Evolutionary conservation across 345 rosid species (phyloP), one percentile per base, ranked within the genome.

Genomic region (Ceriops tagal): DNA sequence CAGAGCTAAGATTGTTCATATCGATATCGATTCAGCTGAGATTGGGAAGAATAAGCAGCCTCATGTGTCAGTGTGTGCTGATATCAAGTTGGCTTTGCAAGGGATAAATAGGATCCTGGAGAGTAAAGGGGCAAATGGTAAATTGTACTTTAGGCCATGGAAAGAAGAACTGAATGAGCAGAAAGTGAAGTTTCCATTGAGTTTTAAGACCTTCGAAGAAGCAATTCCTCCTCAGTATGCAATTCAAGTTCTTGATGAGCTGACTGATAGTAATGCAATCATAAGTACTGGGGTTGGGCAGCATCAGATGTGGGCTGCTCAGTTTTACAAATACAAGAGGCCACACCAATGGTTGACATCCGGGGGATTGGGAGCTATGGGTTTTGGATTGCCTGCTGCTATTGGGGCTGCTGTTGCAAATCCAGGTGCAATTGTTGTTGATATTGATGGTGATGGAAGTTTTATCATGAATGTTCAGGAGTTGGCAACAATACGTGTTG

Each of bases 251-350:
- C 98, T 96, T 27, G 96, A 90, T 69, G 98, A 92, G 76, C 73
- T 96, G 72, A 92, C 99, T 0, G 68, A 74, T 10, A 96, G 99
- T 59, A 82, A 90, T 51, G 99, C 98, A 0, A 92, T 96, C 59
- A 66, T 96, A 19, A 90, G 96, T 56, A 96, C 99, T 3, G 97
- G 99, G 67, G 98, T 92, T 21, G 99, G 98, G 19, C 99, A 96
- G 67, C 99, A 96, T 83, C 98, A 96, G 65, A 96, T 96, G 99
- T 96, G 97, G 98, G 97, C 99, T 24, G 98, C 99, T n/a, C 99
- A 96, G 70, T 92, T 87, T 75, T 96, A 96, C 86, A 96, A 89
- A 75, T 96, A 90, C 73, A 85, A 78, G 70, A 92, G 78, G 64
- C 92, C 99, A 20, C 89, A 91, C 35, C 98, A 92, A 69, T 95